A percentile compares a stretch with the other conserved stretches of the same genome.
Conservation (phyloP, 2,329 filamentous ascomycete genomes). For the Colletotrichum graminicola region DNA sequence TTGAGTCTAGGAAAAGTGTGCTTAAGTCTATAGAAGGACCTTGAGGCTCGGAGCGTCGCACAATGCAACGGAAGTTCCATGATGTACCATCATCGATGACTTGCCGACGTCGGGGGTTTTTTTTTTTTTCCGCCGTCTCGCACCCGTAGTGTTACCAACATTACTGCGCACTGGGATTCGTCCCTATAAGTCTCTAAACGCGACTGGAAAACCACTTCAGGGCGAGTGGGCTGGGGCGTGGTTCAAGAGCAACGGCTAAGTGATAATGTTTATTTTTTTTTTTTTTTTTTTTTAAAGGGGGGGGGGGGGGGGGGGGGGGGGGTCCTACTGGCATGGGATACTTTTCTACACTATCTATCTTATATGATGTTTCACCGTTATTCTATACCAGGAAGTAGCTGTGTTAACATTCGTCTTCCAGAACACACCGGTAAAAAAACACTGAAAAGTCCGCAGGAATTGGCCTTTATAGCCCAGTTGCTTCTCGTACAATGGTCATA, state of each 20-base stretch:
- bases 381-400: not conserved
- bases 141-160: too few species aligned
- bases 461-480: slow-evolving; percentile 60
- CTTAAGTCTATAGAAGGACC: not conserved
- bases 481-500: slow-evolving; percentile 65
- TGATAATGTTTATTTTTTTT: too few species aligned
- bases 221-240: too few species aligned
- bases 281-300: too few species aligned
- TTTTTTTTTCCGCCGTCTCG: too few species aligned
- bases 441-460: not conserved
- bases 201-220: too few species aligned
- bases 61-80: not conserved
- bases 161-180: too few species aligned
- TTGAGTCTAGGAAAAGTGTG: not conserved
- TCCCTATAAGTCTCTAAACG: too few species aligned
- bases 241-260: too few species aligned
- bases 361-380: not conserved
- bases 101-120: not conserved
- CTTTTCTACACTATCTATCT: slow-evolving; percentile 9
- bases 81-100: not conserved
- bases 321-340: not conserved
- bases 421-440: too few species aligned
- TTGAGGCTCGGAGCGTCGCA: not conserved
- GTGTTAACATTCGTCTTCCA: not conserved
- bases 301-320: too few species aligned